Conservation (phyloP, 2,329 filamentous ascomycete genomes). For the Diaporthe vexans region DNA sequence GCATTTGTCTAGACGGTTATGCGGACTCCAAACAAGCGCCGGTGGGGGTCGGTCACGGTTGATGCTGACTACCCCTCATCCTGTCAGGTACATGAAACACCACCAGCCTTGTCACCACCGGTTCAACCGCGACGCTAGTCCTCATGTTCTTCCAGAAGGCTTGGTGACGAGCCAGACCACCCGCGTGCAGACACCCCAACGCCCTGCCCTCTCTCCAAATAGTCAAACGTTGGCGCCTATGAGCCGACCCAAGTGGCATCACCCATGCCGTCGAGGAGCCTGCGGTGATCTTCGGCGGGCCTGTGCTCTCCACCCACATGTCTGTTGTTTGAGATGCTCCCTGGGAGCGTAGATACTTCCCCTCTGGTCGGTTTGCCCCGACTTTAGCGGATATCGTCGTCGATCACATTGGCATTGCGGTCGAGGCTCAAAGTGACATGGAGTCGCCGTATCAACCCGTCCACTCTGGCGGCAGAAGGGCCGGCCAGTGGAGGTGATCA, state of each 20-base stretch:
- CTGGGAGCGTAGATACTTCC: conserved; percentile 1
- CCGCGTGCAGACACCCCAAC: conserved; percentile 6
- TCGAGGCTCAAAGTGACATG: conserved; percentile 9
- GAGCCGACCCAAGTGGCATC: conserved; percentile 31
- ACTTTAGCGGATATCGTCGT: conserved; percentile 1
- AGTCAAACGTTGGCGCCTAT: conserved; percentile 36
- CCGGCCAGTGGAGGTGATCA: background rate
- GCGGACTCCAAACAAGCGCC: conserved; percentile 39
- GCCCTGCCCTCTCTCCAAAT: conserved; percentile 27
- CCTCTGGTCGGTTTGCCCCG: conserved; percentile 20
- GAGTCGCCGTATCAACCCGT: conserved; percentile 1
- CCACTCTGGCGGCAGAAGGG: background rate
- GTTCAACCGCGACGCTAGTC: conserved; percentile 35
- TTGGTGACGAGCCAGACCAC: conserved; percentile 29
- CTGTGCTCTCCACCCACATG: conserved; percentile 25
- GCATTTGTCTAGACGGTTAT: conserved; percentile 26
- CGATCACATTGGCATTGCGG: conserved; percentile 22
- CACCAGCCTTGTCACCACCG: conserved; percentile 36
- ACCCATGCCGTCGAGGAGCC: conserved; percentile 33
- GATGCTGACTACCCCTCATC: conserved; percentile 34
- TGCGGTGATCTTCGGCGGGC: conserved; percentile 25
- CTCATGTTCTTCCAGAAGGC: conserved; percentile 28
- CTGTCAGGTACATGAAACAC: conserved; percentile 43
- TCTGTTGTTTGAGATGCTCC: conserved; percentile 34
- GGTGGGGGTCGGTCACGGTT: conserved; percentile 34